Conservation (phyloP, 2,329 filamentous ascomycete species). For the Penicillium sp. region DNA sequence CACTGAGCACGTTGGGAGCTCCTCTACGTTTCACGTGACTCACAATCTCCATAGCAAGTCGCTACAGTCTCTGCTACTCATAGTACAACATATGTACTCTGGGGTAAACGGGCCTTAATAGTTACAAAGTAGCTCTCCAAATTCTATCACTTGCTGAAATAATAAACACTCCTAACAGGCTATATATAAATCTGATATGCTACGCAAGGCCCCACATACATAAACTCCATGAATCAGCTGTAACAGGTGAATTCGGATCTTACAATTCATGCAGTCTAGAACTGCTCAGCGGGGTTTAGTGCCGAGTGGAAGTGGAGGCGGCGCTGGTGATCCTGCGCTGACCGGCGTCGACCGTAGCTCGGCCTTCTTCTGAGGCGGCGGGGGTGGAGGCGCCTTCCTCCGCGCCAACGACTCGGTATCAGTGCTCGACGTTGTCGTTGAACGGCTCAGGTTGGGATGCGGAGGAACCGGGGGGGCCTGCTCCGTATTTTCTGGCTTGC, state of each 20-base stretch:
- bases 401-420: conserved; percentile 38
- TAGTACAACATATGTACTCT: too few relatives aligned
- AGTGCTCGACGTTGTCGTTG: conserved; percentile 29
- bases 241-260: too few relatives aligned
- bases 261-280: background rate
- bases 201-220: background rate
- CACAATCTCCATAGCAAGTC: too few relatives aligned
- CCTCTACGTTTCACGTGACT: background rate
- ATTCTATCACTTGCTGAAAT: background rate
- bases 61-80: too few relatives aligned
- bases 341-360: conserved; percentile 47
- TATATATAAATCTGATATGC: background rate
- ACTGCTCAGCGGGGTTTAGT: conserved; percentile 58
- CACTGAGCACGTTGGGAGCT: background rate
- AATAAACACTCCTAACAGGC: background rate
- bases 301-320: conserved; percentile 62
- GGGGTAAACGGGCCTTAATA: background rate
- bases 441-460: conserved; percentile 31
- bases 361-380: conserved; percentile 62
- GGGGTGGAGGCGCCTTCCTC: conserved; percentile 61
- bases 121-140: background rate
- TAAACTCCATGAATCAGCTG: background rate
- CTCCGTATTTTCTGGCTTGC: conserved; percentile 37
- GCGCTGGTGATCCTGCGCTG: conserved; percentile 38
- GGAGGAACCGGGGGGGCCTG: conserved; percentile 28